A percentile compares a stretch with the other conserved stretches of the same genome.
Conservation (phyloP, 495 filamentous ascomycete species). For the Echria macrotheca region DNA sequence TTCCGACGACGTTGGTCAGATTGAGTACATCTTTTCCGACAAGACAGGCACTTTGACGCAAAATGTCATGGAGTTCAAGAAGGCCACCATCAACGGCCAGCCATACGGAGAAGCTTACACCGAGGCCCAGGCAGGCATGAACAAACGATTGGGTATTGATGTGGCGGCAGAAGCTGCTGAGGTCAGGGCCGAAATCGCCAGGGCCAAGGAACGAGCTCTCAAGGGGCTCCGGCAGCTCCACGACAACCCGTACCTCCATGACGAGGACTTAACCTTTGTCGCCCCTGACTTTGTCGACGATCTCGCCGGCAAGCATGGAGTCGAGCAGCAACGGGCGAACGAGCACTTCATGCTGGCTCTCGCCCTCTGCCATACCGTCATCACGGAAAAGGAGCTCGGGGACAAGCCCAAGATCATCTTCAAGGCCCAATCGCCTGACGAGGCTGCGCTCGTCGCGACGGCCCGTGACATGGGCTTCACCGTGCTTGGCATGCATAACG, state of each 20-base stretch:
- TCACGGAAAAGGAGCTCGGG: slow-evolving; percentile 82
- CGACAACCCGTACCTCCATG: slow-evolving; percentile 84
- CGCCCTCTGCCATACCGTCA: slow-evolving; percentile 92
- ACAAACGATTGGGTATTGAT: slow-evolving; percentile 80
- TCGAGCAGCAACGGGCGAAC: slow-evolving; percentile 67
- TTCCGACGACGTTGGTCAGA: slow-evolving; percentile 95
- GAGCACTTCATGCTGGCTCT: slow-evolving; percentile 93
- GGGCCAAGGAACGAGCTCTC: slow-evolving; percentile 67
- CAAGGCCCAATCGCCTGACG: slow-evolving; percentile 96
- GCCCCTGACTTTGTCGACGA: slow-evolving; percentile 84
- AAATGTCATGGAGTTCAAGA: slow-evolving; percentile 99
- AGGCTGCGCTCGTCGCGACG: slow-evolving; percentile 90
- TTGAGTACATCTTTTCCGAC: slow-evolving; percentile 99
- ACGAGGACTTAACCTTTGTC: slow-evolving; percentile 87
- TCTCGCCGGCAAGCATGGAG: slow-evolving; percentile 68
- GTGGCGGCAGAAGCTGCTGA: slow-evolving; percentile 71
- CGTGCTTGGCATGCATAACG: slow-evolving; percentile 72
- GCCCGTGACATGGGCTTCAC: slow-evolving; percentile 95
- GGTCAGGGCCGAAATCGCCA: slow-evolving; percentile 73
- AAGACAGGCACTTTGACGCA: slow-evolving; percentile 98
- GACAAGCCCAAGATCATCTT: slow-evolving; percentile 88
- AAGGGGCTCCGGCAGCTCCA: slow-evolving; percentile 67
- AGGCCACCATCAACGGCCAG: slow-evolving; percentile 87
- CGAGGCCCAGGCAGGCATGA: slow-evolving; percentile 92
- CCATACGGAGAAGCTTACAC: slow-evolving; percentile 97